Base-by-base conservation (phyloP, 2,329 filamentous ascomycete genomes). In the Celoporthe dispersa region DNA sequence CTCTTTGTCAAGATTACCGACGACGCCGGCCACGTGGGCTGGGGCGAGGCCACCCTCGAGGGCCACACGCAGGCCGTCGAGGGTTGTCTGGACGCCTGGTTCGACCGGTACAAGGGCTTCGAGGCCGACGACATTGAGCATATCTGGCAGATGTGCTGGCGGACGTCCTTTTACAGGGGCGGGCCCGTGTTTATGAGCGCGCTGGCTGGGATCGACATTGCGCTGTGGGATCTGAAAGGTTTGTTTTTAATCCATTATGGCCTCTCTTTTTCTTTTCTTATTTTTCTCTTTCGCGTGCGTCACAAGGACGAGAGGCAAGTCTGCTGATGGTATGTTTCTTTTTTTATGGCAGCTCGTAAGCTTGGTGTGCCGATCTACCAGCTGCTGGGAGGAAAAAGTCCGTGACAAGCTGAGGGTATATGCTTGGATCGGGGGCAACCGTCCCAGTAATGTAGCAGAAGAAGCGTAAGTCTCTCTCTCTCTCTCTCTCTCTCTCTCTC, bases 101-200 rank as follows among this genome's bases (percentile, higher is more conserved):
- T 82, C 66, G 82, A 84, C 62, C 80, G 87, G 59, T 85, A 88
- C 72, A 79, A 84, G 25, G 89, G 88, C 3, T 84, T 87, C 73
- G 88, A 91, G 76, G 89, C 89, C 65, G 87, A 91, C 16, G 85
- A 91, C 68, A 92, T 92, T 72, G 90, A 92, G 76, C 88, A 91
- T 75, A 87, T 92, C 69, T 92, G 90, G 90, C 89, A 91, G 77
- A 84, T 84, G 75, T 84, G 85, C 61, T 91, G 87, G 85, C 84
- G 90, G 64, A 78, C 84, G 19, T 87, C 87, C 19, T 92, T 92
- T 80, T 92, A 92, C 78, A 84, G 90, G 59, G 90, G 90, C 16
- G 90, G 90, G 0, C 88, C 90, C 0, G 89, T 92, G 62, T 88
- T 92, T 76, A 91, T 92, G 89, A 90, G 86, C 74, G 90, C 90